Evolutionary conservation across 306 rosid species (phyloP).

Genomic region (Parietaria judaica): DNA sequence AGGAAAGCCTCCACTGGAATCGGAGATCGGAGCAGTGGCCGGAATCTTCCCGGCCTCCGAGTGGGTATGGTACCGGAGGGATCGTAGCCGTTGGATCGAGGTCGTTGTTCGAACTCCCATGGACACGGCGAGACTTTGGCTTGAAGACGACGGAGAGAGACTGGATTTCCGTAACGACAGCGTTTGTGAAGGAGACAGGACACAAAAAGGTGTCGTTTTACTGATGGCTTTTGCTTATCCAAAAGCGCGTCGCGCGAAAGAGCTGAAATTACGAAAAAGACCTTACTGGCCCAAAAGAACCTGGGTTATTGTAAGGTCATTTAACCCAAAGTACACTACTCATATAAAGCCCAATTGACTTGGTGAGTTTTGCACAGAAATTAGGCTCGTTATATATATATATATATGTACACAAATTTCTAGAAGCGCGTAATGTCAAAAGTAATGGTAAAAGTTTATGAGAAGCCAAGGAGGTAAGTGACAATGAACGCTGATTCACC

Average conservation of each 20-base stretch:
- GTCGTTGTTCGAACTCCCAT: constrained; percentile 17
- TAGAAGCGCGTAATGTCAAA: too few relatives aligned
- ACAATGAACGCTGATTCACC: too few relatives aligned
- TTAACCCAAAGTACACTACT: background rate
- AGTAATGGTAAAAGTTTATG: too few relatives aligned
- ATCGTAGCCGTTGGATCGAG: constrained; percentile 20
- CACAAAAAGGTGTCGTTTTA: background rate
- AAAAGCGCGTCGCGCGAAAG: background rate
- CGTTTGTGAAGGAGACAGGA: background rate
- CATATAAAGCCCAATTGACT: background rate
- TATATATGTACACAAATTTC: too few relatives aligned
- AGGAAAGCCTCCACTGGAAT: background rate
- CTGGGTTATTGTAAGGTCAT: background rate
- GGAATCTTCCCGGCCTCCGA: constrained; percentile 1
- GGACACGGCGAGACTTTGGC: constrained; percentile 24
- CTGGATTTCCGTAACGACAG: background rate
- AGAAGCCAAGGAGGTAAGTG: too few relatives aligned
- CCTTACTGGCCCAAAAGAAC: too few relatives aligned
- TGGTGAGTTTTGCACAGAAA: too few relatives aligned
- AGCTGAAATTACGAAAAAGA: too few relatives aligned
- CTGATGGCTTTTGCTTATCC: background rate
- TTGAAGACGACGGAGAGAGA: background rate
- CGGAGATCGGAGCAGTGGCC: constrained; percentile 10
- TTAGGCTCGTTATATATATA: too few relatives aligned
- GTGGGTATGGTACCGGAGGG: constrained; percentile 18